Evolutionary conservation across 1,139 yeast species (phyloP), one percentile per base, ranked within the genome.

Genomic region (Yamadazyma triangularis): DNA sequence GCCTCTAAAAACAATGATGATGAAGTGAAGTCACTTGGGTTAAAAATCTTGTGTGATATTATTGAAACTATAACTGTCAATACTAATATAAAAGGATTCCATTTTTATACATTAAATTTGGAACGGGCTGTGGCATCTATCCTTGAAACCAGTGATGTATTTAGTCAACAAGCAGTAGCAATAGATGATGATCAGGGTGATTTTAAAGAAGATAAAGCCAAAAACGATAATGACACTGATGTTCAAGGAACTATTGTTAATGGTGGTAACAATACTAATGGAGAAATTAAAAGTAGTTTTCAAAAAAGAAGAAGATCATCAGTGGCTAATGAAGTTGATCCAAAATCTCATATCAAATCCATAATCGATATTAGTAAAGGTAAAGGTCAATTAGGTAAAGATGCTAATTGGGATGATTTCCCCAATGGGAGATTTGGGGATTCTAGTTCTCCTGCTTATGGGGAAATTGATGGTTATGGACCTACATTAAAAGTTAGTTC

Each of bases 361-460:
- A 69, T 84, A 31, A 64, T 84, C 26, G 86, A 89, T 6, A 86
- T 86, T 24, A 82, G 93, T 33, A 73, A 83, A 15, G 96, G 95
- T 29, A 81, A 83, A 42, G 95, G 95, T 26, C 76, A 84, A 2
- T 54, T 86, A 27, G 95, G 96, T 15, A 78, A 89, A 43, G 94
- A 86, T 56, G 96, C 96, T 8, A 86, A 93, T 3, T 91, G 98
- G 98, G 98, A 91, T 64, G 98, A 91, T 50, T 91, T 87, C 57
- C 95, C 97, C 12, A 91, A 91, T 53, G 98, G 98, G 49, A 76
- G 98, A 60, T 91, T 88, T 56, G 96, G 98, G 58, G 96, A 93
- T 58, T 87, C 97, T 0, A 72, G 94, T 45, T 88, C 97, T 21
- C 98, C 98, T 4, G 91, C 98, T 0, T 91, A 84, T 58, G 98